Evolutionary conservation across 148 eudicot species (phyloP).

Genomic region (Rheum nobile): DNA sequence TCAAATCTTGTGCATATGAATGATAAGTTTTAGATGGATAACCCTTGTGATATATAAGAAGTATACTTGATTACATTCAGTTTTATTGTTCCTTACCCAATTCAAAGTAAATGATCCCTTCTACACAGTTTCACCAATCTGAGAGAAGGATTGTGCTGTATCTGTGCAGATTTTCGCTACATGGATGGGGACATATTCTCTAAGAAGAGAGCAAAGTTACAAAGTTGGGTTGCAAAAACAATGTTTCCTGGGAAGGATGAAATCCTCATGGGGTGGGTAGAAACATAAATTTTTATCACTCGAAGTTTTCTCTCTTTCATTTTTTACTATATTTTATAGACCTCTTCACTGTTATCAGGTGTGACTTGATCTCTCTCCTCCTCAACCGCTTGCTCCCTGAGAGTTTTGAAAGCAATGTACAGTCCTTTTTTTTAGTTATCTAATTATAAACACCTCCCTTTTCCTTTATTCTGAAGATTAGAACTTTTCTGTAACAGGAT

Average conservation of each 20-base stretch:
- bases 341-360: conserved; percentile 26
- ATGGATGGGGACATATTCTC: conserved; percentile 45
- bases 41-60: neutral
- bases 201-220: conserved; percentile 48
- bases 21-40: neutral
- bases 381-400: conserved; percentile 52
- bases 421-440: conserved; percentile 8
- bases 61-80: neutral
- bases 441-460: neutral
- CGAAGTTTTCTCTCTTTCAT: neutral
- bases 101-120: neutral
- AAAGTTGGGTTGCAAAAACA: conserved; percentile 34
- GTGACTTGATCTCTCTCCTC: conserved; percentile 52
- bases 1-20: neutral
- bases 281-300: neutral
- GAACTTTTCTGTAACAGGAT: conserved; percentile 25
- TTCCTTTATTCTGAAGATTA: conserved; percentile 13
- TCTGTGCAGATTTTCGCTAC: conserved; percentile 24
- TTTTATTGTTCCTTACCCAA: neutral
- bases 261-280: conserved; percentile 38
- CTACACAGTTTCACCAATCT: neutral
- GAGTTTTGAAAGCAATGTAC: conserved; percentile 34
- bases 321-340: neutral
- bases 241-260: conserved; percentile 30
- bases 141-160: neutral